phyloP scores from a whole-genome alignment of 1,284 basidiomycete genomes.

The Malassezia slooffiae region DNA sequence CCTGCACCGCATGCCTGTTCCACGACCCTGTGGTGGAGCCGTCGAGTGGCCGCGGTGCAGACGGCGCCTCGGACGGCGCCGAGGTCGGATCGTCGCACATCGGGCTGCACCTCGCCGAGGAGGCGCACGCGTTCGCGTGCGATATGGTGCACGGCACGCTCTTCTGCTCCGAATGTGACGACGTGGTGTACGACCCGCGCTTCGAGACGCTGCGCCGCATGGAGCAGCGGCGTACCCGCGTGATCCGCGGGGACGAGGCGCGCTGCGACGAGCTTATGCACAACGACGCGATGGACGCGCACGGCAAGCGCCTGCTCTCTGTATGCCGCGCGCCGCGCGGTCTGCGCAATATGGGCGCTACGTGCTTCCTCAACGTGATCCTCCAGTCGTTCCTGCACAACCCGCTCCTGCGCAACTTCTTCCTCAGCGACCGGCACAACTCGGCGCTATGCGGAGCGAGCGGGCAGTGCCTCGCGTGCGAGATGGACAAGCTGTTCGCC shows the following conservation, averaged over 20 bases:
- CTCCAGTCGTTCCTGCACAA: conserved; percentile 88
- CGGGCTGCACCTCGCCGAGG: conserved; percentile 12
- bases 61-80: conserved; percentile 13
- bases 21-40: conserved; percentile 12
- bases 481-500: conserved; percentile 81
- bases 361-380: conserved; percentile 86
- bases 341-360: conserved; percentile 81
- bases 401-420: conserved; percentile 78
- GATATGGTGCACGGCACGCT: conserved; percentile 38
- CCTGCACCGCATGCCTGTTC: conserved; percentile 32
- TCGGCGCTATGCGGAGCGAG: conserved; percentile 55
- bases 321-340: conserved; percentile 61
- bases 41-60: conserved; percentile 8
- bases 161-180: conserved; percentile 37
- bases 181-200: conserved; percentile 33
- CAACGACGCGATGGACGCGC: conserved; percentile 11
- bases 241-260: conserved; percentile 15
- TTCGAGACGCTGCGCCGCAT: conserved; percentile 22
- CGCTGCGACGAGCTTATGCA: conserved; percentile 3
- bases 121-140: conserved; percentile 20
- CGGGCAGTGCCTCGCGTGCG: conserved; percentile 74
- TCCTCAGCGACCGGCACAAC: conserved; percentile 73
- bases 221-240: conserved; percentile 18
- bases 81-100: conserved; percentile 21
- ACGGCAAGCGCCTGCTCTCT: conserved; percentile 15